phyloP scores from a whole-genome alignment of 2,329 filamentous ascomycete species.

The Laburnicola sp. region DNA sequence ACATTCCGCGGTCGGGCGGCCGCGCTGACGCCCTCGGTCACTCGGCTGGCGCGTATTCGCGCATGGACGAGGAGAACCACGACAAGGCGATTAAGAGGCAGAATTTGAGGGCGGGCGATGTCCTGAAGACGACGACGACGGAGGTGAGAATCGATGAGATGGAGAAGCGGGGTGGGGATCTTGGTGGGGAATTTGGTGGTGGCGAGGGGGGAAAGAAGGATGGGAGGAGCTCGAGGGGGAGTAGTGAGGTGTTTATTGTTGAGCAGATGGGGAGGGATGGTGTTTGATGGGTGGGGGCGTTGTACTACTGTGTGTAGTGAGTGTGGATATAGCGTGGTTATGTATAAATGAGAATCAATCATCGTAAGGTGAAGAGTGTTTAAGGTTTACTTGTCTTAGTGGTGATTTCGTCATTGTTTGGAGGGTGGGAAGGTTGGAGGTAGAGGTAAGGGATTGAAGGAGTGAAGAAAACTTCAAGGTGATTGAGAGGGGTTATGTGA shows the following conservation, averaged over 20 bases:
- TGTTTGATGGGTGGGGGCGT: too few species aligned
- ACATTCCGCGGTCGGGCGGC: neutral
- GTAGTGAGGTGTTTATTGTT: conserved; percentile 12
- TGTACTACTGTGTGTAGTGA: too few species aligned
- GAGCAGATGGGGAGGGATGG: neutral
- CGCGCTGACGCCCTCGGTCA: conserved; percentile 6
- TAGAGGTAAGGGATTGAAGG: too few species aligned
- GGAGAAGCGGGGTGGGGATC: conserved; percentile 12
- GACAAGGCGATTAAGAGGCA: conserved; percentile 10
- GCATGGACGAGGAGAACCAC: conserved; percentile 18
- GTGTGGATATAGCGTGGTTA: too few species aligned
- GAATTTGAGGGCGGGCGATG: conserved; percentile 12
- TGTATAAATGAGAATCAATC: too few species aligned
- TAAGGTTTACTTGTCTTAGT: too few species aligned
- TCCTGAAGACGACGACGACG: conserved; percentile 25
- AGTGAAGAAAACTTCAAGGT: too few species aligned
- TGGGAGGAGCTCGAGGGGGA: neutral
- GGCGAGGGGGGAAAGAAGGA: neutral
- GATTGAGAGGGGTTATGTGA: too few species aligned
- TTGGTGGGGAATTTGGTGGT: neutral
- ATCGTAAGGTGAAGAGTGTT: too few species aligned
- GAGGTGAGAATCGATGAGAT: conserved; percentile 20
- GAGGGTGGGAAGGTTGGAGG: too few species aligned
- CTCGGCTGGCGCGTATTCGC: conserved; percentile 17
- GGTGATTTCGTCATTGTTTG: too few species aligned